These are phyloP conservation scores for Silene noctiflora DNA, from an alignment of 179 eudicot genomes.

Conservation along the genomic window DNA sequence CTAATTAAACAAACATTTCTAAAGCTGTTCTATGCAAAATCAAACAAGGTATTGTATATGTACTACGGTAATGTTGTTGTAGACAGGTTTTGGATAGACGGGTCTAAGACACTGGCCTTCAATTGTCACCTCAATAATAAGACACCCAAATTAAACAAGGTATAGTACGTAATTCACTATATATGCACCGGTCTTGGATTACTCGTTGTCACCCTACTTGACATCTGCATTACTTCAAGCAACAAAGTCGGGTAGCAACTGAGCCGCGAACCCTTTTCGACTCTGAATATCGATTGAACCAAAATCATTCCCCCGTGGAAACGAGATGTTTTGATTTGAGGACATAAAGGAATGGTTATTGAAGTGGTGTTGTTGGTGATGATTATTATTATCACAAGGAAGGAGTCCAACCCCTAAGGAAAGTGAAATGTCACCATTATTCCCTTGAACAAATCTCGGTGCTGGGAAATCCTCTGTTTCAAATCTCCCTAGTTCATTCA, in stretches of 20 bases:
- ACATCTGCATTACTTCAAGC: slow-evolving; percentile 24
- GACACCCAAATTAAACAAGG: too few species aligned
- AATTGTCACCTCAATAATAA: too few species aligned
- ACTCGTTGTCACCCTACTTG: background rate
- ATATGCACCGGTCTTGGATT: background rate
- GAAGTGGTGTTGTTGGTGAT: slow-evolving; percentile 22
- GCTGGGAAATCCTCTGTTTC: slow-evolving; percentile 42
- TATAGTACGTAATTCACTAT: too few species aligned
- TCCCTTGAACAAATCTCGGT: slow-evolving; percentile 36
- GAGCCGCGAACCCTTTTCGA: slow-evolving; percentile 61
- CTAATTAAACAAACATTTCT: slow-evolving; percentile 19
- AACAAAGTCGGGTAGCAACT: slow-evolving; percentile 61
- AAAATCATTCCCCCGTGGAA: slow-evolving; percentile 38
- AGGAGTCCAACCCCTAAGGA: slow-evolving; percentile 73
- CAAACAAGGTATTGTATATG: slow-evolving; percentile 27
- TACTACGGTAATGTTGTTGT: slow-evolving; percentile 23
- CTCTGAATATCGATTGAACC: slow-evolving; percentile 38
- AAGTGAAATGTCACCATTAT: slow-evolving; percentile 59
- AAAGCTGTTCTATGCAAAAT: slow-evolving; percentile 29
- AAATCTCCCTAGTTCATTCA: slow-evolving; percentile 58
- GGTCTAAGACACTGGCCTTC: too few species aligned
- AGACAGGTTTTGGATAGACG: background rate
- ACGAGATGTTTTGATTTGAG: slow-evolving; percentile 44
- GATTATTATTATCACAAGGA: slow-evolving; percentile 41
- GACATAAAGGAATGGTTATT: slow-evolving; percentile 39